Percentiles rank a stretch among this genome's conserved stretches.
Conservation (phyloP, 352 stramenopile genomes). For the Globisporangium barbulae region DNA sequence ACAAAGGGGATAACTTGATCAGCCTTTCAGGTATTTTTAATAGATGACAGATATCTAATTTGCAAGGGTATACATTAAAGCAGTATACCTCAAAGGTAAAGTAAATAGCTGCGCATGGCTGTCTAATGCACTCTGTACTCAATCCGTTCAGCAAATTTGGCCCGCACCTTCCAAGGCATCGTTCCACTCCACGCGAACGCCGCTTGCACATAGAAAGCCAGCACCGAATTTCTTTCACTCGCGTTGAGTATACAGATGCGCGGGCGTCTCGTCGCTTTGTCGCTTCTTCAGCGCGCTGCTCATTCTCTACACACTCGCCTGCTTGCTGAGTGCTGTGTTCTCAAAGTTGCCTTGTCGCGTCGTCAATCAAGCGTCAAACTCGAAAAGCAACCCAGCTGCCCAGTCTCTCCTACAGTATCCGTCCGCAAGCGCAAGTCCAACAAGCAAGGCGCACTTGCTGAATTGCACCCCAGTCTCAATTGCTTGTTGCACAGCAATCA, state of each 20-base stretch:
- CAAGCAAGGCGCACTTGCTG: neutral
- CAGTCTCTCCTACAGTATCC: slow-evolving; percentile 1
- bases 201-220: neutral
- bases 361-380: neutral
- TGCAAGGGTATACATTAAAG: too few relatives aligned
- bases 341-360: neutral
- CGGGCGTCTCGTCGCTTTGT: neutral
- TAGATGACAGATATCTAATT: too few relatives aligned
- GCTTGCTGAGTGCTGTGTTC: slow-evolving; percentile 4
- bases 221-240: neutral
- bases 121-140: neutral
- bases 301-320: neutral
- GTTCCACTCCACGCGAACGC: neutral
- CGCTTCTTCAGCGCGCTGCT: neutral
- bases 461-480: neutral
- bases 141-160: neutral
- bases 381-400: neutral
- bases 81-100: neutral
- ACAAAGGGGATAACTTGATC: too few relatives aligned
- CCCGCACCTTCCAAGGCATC: neutral
- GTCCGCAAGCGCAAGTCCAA: too few relatives aligned
- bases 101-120: neutral
- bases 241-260: too few relatives aligned
- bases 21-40: too few relatives aligned
- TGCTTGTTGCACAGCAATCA: neutral